Evolutionary conservation across 2,329 filamentous ascomycete species (phyloP).

Genomic region (Harringtonia lauricola): DNA sequence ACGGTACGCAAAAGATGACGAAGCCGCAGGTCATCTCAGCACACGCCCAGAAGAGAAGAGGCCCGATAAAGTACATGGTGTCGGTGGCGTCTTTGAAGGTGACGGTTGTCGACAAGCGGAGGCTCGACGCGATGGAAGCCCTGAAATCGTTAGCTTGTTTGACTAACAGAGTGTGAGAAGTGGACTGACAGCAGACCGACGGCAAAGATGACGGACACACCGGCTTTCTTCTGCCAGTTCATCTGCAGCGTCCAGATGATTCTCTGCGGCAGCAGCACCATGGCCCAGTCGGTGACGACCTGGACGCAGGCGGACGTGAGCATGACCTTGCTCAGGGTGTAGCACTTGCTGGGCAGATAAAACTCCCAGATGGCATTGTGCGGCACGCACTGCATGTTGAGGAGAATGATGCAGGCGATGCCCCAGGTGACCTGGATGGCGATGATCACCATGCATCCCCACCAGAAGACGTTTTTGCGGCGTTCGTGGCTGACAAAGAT

Average conservation of each 20-base stretch:
- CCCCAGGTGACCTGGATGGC: slow-evolving; percentile 19
- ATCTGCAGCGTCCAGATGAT: slow-evolving; percentile 23
- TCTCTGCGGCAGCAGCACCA: slow-evolving; percentile 22
- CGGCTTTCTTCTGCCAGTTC: slow-evolving; percentile 18
- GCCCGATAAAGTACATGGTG: slow-evolving; percentile 24
- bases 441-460: slow-evolving; percentile 19
- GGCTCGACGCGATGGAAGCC: slow-evolving; percentile 12
- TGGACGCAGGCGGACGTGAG: slow-evolving; percentile 21
- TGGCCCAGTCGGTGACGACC: slow-evolving; percentile 19
- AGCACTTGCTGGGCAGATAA: slow-evolving; percentile 20
- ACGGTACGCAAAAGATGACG: slow-evolving; percentile 16
- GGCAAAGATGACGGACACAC: slow-evolving; percentile 19
- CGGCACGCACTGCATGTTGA: slow-evolving; percentile 23
- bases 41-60: slow-evolving; percentile 30
- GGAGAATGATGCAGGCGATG: slow-evolving; percentile 17
- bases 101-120: neutral
- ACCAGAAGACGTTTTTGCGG: slow-evolving; percentile 22
- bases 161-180: too few species aligned
- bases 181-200: too few species aligned
- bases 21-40: slow-evolving; percentile 35
- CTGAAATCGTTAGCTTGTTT: too few species aligned
- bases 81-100: slow-evolving; percentile 16
- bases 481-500: slow-evolving; percentile 20
- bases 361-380: slow-evolving; percentile 2
- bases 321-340: slow-evolving; percentile 16